Evolutionary conservation across 805 yeast genomes (phyloP), one percentile per base, ranked within the genome.

Genomic region (Ogataea ramenticola): DNA sequence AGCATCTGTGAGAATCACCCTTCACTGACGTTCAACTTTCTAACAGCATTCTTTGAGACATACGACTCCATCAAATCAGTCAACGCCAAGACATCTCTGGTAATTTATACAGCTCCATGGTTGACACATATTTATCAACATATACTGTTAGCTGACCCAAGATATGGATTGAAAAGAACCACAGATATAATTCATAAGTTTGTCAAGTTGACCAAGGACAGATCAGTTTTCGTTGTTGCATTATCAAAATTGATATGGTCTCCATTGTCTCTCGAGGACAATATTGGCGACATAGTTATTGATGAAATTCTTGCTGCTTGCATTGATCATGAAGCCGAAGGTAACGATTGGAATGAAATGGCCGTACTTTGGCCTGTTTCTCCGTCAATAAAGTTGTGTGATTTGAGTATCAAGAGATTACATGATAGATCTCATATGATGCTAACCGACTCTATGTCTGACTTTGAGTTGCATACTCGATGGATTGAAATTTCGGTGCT

Each of bases 241-340:
- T 73, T 86, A 50, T 71, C 79, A 42, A 72, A 77, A 33, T 71
- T 74, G 41, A 64, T 86, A 16, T 88, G 96, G 95, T 72, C 77
- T 32, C 71, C 74, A 42, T 55, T 88, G 14, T 77, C 83, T 20
- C 54, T 73, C 2, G 89, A 85, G 43, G 80, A 80, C 37, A 67
- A 77, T 33, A 61, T 87, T 12, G 72, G 76, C 3, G 68, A 73
- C 2, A 61, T 77, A 3, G 66, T 86, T 21, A 72, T 87, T 11
- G 89, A 85, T 49, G 96, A 86, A 54, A 76, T 85, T 20, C 76
- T 86, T 6, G 75, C 80, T 2, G 82, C 80, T 49, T 82, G 89
- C 1, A 73, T 86, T 50, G 93, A 85, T 50, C 77, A 82, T 54
- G 84, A 82, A 50, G 80, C 87, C n/a, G 87, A 82, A 51, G 84